phyloP scores from a whole-genome alignment of 805 yeast species.

The Vanderwaltozyma tropicalis region DNA sequence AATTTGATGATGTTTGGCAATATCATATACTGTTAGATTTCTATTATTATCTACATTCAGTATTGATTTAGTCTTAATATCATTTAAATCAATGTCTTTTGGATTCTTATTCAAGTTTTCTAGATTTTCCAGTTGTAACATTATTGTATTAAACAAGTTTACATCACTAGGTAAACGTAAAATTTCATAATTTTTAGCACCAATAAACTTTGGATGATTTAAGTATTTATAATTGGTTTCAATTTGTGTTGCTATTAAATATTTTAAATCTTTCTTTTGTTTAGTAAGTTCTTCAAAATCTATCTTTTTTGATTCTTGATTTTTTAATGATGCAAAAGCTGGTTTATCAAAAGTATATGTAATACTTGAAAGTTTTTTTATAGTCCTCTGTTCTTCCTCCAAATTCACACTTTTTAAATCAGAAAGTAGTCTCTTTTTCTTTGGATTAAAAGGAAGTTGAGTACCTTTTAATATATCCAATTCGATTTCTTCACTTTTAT shows the following conservation, averaged over 20 bases:
- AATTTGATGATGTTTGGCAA: conserved; percentile 16
- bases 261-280: not conserved
- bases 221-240: conserved; percentile 11
- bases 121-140: conserved; percentile 2
- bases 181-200: conserved; percentile 11
- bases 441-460: no score
- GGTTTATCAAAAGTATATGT: not conserved
- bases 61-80: not conserved
- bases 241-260: conserved; percentile 9
- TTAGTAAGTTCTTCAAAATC: no score
- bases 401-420: no score
- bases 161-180: conserved; percentile 16
- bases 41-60: not conserved
- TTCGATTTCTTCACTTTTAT: no score
- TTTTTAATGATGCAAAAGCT: not conserved
- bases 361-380: no score
- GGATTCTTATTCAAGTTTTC: not conserved
- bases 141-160: conserved; percentile 4
- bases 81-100: not conserved
- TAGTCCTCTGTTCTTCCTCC: no score
- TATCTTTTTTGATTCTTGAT: not conserved
- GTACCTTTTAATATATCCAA: no score
- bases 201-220: conserved; percentile 11
- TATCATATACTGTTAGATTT: conserved; percentile 2
- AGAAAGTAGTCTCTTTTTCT: no score